Evolutionary conservation across 2,329 filamentous ascomycete genomes (phyloP).

Genomic region (Botrytis pseudocinerea): DNA sequence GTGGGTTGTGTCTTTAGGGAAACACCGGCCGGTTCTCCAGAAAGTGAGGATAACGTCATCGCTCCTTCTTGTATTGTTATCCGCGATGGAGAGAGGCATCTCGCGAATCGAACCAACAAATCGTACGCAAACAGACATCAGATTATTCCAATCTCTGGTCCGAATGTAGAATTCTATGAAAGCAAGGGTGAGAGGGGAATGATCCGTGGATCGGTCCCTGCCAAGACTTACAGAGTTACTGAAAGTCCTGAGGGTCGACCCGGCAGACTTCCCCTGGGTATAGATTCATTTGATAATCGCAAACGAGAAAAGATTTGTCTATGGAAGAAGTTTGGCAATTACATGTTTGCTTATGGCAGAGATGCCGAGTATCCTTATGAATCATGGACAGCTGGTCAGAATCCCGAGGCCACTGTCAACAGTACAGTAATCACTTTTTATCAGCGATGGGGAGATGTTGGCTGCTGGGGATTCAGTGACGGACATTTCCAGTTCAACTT

Average conservation of each 20-base stretch:
- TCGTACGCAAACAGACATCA: constrained; percentile 59
- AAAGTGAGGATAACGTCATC: constrained; percentile 51
- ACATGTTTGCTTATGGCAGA: constrained; percentile 72
- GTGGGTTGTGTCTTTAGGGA: constrained; percentile 69
- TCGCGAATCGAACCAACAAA: constrained; percentile 60
- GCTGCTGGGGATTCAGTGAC: constrained; percentile 79
- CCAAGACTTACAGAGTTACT: constrained; percentile 59
- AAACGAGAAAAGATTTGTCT: constrained; percentile 66
- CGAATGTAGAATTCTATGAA: constrained; percentile 70
- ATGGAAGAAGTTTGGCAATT: constrained; percentile 74
- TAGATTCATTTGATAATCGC: constrained; percentile 63
- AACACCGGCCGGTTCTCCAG: constrained; percentile 49
- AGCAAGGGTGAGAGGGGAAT: constrained; percentile 67
- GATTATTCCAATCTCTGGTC: constrained; percentile 62
- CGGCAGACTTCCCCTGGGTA: constrained; percentile 62
- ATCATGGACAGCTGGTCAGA: constrained; percentile 44
- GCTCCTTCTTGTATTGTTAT: constrained; percentile 73
- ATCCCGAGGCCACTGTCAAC: constrained; percentile 9
- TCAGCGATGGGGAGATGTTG: constrained; percentile 77
- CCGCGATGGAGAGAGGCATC: constrained; percentile 68
- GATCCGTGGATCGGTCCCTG: constrained; percentile 61
- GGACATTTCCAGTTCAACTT: constrained; percentile 86
- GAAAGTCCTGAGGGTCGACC: constrained; percentile 59
- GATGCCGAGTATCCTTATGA: constrained; percentile 61
- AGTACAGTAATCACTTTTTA: constrained; percentile 74